Evolutionary conservation across 768 basidiomycete genomes (phyloP).

Genomic region (Termitomyces sp.): DNA sequence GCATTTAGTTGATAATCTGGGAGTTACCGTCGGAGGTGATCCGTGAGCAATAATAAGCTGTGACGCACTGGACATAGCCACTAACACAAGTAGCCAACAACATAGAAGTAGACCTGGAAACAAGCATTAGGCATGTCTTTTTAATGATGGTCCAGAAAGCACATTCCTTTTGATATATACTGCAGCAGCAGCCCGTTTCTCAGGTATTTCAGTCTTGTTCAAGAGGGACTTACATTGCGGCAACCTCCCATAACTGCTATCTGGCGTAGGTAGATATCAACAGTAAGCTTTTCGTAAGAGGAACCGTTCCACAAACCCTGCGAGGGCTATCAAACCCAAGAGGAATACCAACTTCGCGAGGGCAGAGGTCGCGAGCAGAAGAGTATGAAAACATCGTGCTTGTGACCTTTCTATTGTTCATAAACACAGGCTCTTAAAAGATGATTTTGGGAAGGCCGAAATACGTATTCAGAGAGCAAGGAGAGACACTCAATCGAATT

Average conservation of each 20-base stretch:
- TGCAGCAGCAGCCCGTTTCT: constrained; percentile 4
- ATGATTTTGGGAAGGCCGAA: background rate
- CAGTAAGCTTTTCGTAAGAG: no score
- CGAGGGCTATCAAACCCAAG: background rate
- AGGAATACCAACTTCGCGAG: background rate
- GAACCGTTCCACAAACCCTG: no score
- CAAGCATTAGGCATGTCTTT: background rate
- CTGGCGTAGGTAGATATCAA: no score
- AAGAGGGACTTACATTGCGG: constrained; percentile 32
- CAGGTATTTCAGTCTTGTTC: constrained; percentile 26
- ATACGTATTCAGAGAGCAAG: background rate
- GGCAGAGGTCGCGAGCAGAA: constrained; percentile 17
- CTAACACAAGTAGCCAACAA: no score
- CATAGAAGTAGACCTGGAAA: constrained; percentile 30
- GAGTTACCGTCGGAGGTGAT: no score
- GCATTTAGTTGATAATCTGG: no score
- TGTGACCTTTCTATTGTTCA: background rate
- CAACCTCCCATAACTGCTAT: no score
- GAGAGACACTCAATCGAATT: background rate
- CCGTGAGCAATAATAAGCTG: constrained; percentile 30
- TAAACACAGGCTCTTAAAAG: constrained; percentile 4
- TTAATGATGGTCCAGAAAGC: constrained; percentile 8
- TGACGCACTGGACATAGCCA: constrained; percentile 33
- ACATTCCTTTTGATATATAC: no score
- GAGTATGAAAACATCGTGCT: constrained; percentile 20